These are phyloP conservation scores for Ostreobium quekettii DNA, from an alignment of 139 green algal genomes.

Conservation along the genomic window DNA sequence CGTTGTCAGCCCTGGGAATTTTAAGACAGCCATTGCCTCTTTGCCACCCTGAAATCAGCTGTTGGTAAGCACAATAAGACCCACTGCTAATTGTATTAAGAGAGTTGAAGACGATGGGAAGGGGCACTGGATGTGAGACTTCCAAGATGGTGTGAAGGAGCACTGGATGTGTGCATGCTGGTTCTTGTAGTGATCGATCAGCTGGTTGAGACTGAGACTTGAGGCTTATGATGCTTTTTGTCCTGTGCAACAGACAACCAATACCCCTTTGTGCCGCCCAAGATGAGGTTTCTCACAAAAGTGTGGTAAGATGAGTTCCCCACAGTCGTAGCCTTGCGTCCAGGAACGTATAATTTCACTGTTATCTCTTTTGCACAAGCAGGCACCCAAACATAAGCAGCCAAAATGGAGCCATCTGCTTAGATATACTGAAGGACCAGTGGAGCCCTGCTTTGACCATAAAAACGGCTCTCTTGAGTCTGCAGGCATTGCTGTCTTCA, in stretches of 20 bases:
- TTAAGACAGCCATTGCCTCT: too few species aligned
- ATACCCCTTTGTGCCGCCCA: conserved; percentile 97
- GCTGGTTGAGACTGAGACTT: conserved; percentile 73
- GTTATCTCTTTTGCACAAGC: background rate
- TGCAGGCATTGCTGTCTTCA: conserved; percentile 88
- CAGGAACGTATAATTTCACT: background rate
- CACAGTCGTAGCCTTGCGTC: background rate
- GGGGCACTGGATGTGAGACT: too few species aligned
- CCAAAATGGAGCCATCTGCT: conserved; percentile 87
- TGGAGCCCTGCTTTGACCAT: conserved; percentile 98
- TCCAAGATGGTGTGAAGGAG: too few species aligned
- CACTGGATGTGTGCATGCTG: background rate
- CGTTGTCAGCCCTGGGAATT: too few species aligned
- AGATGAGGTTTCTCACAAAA: conserved; percentile 95
- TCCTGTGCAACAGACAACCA: conserved; percentile 72
- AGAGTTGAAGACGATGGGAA: too few species aligned
- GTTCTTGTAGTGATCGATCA: background rate
- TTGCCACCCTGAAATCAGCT: too few species aligned
- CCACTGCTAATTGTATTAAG: too few species aligned
- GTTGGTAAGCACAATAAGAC: too few species aligned
- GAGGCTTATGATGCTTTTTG: too few species aligned
- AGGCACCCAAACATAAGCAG: conserved; percentile 97
- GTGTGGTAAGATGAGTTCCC: conserved; percentile 37
- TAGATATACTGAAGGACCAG: conserved; percentile 98
- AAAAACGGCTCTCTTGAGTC: conserved; percentile 90